Conservation (phyloP, 2,329 filamentous ascomycete genomes). For the Myriangium duriaei region DNA sequence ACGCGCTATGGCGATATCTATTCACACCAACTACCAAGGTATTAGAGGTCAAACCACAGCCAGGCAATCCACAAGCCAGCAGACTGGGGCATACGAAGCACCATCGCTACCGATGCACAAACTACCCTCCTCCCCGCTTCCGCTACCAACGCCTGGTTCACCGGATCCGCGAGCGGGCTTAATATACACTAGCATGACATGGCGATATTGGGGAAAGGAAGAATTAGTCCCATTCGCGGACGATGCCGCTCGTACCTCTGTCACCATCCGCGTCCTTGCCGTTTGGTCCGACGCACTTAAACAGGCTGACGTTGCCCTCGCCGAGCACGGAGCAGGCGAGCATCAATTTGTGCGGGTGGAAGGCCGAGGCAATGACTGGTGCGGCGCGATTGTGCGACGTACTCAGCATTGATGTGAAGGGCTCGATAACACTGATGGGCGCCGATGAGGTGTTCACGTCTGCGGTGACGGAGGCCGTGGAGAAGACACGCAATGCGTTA, state of each 20-base stretch:
- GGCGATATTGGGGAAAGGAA: too few species aligned
- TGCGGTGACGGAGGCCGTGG: slow-evolving; percentile 11
- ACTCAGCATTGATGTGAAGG: slow-evolving; percentile 42
- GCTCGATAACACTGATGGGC: slow-evolving; percentile 72
- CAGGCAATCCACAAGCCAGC: too few species aligned
- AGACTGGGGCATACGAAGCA: too few species aligned
- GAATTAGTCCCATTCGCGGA: slow-evolving; percentile 11
- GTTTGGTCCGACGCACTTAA: slow-evolving; percentile 28
- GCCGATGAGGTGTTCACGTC: slow-evolving; percentile 35
- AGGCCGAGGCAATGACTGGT: slow-evolving; percentile 79
- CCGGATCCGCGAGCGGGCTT: too few species aligned
- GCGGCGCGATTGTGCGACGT: slow-evolving; percentile 55
- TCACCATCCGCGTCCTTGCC: slow-evolving; percentile 6
- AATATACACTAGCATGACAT: too few species aligned
- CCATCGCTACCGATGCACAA: too few species aligned
- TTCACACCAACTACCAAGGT: too few species aligned
- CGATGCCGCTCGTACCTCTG: slow-evolving; percentile 4
- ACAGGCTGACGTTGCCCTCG: slow-evolving; percentile 84
- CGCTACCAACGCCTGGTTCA: too few species aligned
- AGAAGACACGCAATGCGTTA: slow-evolving; percentile 13
- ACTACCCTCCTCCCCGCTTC: too few species aligned
- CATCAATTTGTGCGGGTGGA: slow-evolving; percentile 90
- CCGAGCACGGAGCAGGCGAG: slow-evolving; percentile 76
- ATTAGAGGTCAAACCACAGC: too few species aligned
- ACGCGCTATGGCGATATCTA: too few species aligned